Evolutionary conservation across 2,329 filamentous ascomycete genomes (phyloP).

Genomic region (Botryotinia globosa): DNA sequence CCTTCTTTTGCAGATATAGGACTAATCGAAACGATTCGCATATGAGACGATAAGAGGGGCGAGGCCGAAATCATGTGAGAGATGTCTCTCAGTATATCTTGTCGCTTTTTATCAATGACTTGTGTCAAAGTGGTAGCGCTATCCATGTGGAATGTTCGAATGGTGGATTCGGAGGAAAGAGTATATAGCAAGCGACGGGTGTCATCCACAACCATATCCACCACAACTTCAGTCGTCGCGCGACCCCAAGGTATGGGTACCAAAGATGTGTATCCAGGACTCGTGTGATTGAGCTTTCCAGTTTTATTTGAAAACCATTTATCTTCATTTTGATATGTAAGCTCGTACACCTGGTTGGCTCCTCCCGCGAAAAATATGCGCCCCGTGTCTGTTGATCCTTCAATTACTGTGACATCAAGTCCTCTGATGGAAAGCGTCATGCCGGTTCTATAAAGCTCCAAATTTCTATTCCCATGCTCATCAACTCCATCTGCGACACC

Average conservation of each 20-base stretch:
- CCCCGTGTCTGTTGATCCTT: constrained; percentile 72
- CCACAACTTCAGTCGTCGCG: constrained; percentile 60
- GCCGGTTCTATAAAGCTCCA: constrained; percentile 83
- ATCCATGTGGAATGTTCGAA: constrained; percentile 88
- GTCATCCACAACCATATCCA: constrained; percentile 84
- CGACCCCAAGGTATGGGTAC: constrained; percentile 51
- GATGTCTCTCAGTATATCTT: constrained; percentile 67
- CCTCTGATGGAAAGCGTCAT: constrained; percentile 78
- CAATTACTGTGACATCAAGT: constrained; percentile 73
- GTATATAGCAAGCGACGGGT: constrained; percentile 86
- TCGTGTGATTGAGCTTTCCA: constrained; percentile 84
- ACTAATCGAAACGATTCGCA: constrained; percentile 79
- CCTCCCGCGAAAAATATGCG: constrained; percentile 89
- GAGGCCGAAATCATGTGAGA: constrained; percentile 81
- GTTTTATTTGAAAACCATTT: constrained; percentile 91
- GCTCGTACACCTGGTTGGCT: constrained; percentile 86
- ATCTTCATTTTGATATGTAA: constrained; percentile 96
- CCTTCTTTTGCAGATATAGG: constrained; percentile 78
- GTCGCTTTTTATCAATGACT: constrained; percentile 60
- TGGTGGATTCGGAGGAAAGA: constrained; percentile 81
- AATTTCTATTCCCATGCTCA: constrained; percentile 65
- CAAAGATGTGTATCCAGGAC: constrained; percentile 65
- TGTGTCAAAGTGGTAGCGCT: constrained; percentile 57
- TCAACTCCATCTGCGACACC: constrained; percentile 70
- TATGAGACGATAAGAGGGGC: constrained; percentile 64